Conservation (phyloP, 2,329 filamentous ascomycete species). For the Calonectria crousiana region DNA sequence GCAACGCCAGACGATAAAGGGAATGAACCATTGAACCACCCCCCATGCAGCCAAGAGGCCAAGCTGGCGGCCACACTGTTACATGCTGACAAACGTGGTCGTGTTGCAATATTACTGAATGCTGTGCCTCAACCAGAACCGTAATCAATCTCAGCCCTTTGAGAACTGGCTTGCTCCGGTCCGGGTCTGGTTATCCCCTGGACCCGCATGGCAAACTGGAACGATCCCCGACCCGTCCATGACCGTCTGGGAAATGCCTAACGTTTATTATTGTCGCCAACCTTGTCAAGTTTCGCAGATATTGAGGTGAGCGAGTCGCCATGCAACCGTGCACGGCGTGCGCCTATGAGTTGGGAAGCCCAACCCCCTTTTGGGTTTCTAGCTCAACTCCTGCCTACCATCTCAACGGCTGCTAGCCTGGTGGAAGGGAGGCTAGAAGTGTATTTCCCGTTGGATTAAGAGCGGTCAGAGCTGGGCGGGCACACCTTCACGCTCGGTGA, state of each 20-base stretch:
- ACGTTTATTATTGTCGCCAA: neutral
- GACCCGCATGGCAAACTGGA: slow-evolving; percentile 16
- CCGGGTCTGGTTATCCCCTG: slow-evolving; percentile 10
- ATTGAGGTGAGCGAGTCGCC: neutral
- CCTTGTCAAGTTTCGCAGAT: slow-evolving; percentile 2
- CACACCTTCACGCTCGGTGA: slow-evolving; percentile 10
- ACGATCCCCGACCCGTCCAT: slow-evolving; percentile 13
- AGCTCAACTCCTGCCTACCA: neutral
- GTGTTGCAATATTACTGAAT: slow-evolving; percentile 7
- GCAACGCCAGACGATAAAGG: neutral
- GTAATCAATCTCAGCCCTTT: slow-evolving; percentile 15
- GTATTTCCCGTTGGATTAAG: neutral
- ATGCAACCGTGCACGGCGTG: neutral
- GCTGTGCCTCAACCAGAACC: slow-evolving; percentile 20
- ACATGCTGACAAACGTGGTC: slow-evolving; percentile 18
- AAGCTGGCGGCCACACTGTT: neutral
- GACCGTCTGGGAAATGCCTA: slow-evolving; percentile 19
- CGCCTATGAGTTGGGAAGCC: neutral
- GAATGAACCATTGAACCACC: neutral
- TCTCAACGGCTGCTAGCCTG: neutral
- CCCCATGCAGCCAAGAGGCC: neutral
- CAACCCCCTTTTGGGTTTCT: neutral
- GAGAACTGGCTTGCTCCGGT: slow-evolving; percentile 3
- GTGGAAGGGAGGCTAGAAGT: neutral
- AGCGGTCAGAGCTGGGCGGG: slow-evolving; percentile 2